Base-by-base conservation (phyloP, 768 basidiomycete species). In the Galerina sulciceps region DNA sequence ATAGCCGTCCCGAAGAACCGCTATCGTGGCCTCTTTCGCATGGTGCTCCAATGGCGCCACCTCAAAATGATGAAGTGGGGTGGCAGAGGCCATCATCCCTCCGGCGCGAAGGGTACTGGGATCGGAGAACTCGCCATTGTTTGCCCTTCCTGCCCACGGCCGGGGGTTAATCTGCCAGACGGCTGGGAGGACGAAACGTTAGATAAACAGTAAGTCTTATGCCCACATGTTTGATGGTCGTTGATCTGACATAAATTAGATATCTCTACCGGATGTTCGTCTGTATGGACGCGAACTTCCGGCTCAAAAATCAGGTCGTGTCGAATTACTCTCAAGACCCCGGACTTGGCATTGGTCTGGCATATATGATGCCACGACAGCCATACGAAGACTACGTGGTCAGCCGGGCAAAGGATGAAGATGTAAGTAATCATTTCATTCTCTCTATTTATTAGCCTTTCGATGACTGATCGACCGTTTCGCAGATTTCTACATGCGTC, bases 401-500 rank as follows among this genome's bases (percentile, higher is more conserved):
- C n/a, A n/a, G n/a, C n/a, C n/a, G n/a, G n/a, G n/a, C n/a, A n/a
- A n/a, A n/a, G n/a, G n/a, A n/a, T n/a, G n/a, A n/a, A n/a, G n/a
- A n/a, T n/a, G n/a, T n/a, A n/a, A n/a, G n/a, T n/a, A n/a, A n/a
- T n/a, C n/a, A n/a, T n/a, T n/a, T n/a, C n/a, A n/a, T n/a, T n/a
- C n/a, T n/a, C n/a, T n/a, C n/a, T n/a, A n/a, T n/a, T n/a, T n/a
- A n/a, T n/a, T n/a, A n/a, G n/a, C n/a, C n/a, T n/a, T n/a, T n/a
- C n/a, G n/a, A n/a, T n/a, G n/a, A n/a, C n/a, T n/a, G n/a, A n/a
- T n/a, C n/a, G n/a, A n/a, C n/a, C n/a, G n/a, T n/a, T n/a, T n/a
- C n/a, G 18, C 41, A 69, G 70, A 69, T 71, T 35, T 68, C 69
- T 57, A 63, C 57, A 15, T 73, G 72, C 46, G 63, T 67, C 9